Evolutionary conservation across 169 alveolate species (phyloP), one percentile per base, ranked within the genome.

Genomic region (Eimeria praecox): DNA sequence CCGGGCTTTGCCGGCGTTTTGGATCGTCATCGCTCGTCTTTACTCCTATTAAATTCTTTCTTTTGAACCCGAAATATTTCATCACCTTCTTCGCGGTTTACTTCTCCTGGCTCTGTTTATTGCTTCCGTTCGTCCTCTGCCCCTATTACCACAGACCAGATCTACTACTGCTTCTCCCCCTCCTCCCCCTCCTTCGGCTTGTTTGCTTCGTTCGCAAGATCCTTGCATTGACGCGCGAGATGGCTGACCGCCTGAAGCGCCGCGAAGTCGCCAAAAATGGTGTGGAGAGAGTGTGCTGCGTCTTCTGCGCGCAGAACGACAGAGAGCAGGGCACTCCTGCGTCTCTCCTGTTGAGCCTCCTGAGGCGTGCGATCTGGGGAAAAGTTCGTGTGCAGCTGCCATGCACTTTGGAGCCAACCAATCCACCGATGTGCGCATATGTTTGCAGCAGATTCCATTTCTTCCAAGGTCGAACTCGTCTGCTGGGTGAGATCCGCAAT

Each of bases 1-100:
- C 80, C 80, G 80, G 80, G 80, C 80, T 69, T 69, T 69, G 80
- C 80, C 80, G 80, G 80, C 46, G 46, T 69, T 16, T 49, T 6
- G n/a, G n/a, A 33, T 69, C 80, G 12, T 12, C 14, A n/a, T 69
- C n/a, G n/a, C 49, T 69, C 80, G 6, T 69, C 49, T 24, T 24
- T 27, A 8, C 80, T 24, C 20, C 3, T 35, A 6, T 35, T 35
- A 44, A 12, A n/a, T 27, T 49, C 1, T 69, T 27, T 2, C 40
- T 40, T 64, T 64, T 40, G n/a, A 64, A 8, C 14, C 22, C 35
- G 40, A 64, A n/a, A 24, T 3, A 2, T 24, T n/a, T 30, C 27
- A 69, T 14, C 78, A 69, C 80, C 18, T 4, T n/a, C 44, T 0
- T 69, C 14, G n/a, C 2, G 80, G n/a, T 30, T 30, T 69, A 10